These are phyloP conservation scores for Scytalidium lignicola DNA, from an alignment of 2,329 filamentous ascomycete species.

Conservation along the genomic window DNA sequence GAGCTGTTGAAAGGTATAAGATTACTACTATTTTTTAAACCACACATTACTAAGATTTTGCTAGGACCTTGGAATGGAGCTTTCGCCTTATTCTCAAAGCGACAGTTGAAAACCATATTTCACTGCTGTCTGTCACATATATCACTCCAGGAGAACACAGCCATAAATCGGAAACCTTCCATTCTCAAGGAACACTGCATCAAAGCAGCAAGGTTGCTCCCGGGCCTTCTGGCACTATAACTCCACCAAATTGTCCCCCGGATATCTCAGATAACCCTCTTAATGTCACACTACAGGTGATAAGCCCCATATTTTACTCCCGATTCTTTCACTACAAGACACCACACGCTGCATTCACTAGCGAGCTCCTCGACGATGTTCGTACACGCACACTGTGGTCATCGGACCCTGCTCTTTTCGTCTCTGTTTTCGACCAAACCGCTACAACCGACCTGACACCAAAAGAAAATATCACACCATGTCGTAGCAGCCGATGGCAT, in stretches of 20 bases:
- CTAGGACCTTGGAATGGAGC: too few relatives aligned
- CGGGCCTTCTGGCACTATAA: conserved; percentile 46
- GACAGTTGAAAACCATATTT: too few relatives aligned
- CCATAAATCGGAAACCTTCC: too few relatives aligned
- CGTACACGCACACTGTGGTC: conserved; percentile 45
- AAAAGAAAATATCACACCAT: too few relatives aligned
- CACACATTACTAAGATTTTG: too few relatives aligned
- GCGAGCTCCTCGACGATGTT: conserved; percentile 51
- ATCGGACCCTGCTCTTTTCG: conserved; percentile 48
- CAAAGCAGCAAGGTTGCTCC: conserved; percentile 18
- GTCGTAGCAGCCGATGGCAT: too few relatives aligned
- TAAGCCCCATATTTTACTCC: conserved; percentile 63
- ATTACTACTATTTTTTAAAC: too few relatives aligned
- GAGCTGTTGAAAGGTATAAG: conserved; percentile 47
- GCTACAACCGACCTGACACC: too few relatives aligned
- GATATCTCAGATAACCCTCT: conserved; percentile 39
- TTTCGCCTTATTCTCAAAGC: too few relatives aligned
- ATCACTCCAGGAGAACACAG: too few relatives aligned
- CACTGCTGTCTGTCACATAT: too few relatives aligned
- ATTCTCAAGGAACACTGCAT: too few relatives aligned
- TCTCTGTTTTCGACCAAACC: conserved; percentile 22
- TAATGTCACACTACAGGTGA: conserved; percentile 50
- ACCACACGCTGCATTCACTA: conserved; percentile 53
- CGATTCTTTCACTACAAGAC: conserved; percentile 54
- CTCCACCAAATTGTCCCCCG: conserved; percentile 40